Conservation (phyloP, 1,284 basidiomycete genomes). For the Chondrostereum purpureum region DNA sequence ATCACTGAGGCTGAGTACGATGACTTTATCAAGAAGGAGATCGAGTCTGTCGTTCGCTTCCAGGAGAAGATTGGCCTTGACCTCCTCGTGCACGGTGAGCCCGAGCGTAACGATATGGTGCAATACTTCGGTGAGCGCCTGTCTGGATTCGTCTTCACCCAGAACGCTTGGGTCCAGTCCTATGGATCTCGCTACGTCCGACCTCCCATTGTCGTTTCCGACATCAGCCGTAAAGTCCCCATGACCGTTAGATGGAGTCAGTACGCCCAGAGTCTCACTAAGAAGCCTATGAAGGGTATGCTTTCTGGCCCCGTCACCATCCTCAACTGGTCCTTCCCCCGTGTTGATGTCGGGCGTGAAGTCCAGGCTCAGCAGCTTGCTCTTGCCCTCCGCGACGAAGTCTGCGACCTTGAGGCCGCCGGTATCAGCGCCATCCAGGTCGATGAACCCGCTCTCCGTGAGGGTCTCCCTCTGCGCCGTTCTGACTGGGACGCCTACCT, state of each 20-base stretch:
- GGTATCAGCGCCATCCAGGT: conserved; percentile 99
- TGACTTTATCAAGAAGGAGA: conserved; percentile 98
- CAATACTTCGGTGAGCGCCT: conserved; percentile 99
- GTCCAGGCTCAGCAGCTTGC: conserved; percentile 98
- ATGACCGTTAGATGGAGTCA: conserved; percentile 98
- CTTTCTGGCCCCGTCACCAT: conserved; percentile 94
- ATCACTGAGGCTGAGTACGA: conserved; percentile 89
- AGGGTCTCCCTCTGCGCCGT: conserved; percentile 93
- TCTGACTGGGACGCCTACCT: conserved; percentile 94
- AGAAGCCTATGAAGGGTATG: conserved; percentile 99
- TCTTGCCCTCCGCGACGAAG: conserved; percentile 97
- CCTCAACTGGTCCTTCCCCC: conserved; percentile 99
- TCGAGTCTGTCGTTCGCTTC: conserved; percentile 90
- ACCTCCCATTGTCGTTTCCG: conserved; percentile 97
- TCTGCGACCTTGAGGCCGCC: conserved; percentile 94
- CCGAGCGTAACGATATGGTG: conserved; percentile 99
- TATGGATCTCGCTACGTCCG: conserved; percentile 93
- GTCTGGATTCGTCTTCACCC: conserved; percentile 94
- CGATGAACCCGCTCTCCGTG: conserved; percentile 98
- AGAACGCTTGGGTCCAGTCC: conserved; percentile 99
- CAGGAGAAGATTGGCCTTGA: conserved; percentile 97
- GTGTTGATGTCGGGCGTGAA: conserved; percentile 95
- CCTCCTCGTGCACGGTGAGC: conserved; percentile 98
- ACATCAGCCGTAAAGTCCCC: conserved; percentile 88
- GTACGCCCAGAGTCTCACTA: conserved; percentile 93